Base-by-base conservation (phyloP, 2,329 filamentous ascomycete species). In the Anisogramma anomala region DNA sequence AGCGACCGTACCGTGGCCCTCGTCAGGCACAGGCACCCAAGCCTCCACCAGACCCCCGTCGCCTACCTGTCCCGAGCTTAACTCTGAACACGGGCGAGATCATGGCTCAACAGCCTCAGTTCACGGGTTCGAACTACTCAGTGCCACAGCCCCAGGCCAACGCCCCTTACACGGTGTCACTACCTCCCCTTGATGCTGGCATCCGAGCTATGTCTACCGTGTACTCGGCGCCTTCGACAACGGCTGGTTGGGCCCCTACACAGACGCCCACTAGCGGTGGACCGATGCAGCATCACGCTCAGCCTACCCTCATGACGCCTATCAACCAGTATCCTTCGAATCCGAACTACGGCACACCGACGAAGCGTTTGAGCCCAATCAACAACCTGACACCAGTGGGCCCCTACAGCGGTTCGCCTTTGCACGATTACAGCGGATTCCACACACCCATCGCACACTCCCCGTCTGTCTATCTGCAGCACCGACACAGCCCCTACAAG, bases 401-500 rank as follows among this genome's bases (percentile, higher is more conserved):
- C 3, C 66, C 66, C 6, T 80, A 78, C 25, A 68, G 66, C 8
- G 68, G 69, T 0, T 87, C 85, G 1, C 77, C 77, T 0, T 58
- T 82, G n/a, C 72, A 71, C n/a, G 74, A 78, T 13, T 82, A 73
- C 39, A 72, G 74, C 2, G 61, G 66, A 9, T 64, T 71, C 9
- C 72, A 77, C 39, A 75, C 78, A 7, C 79, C 82, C 5, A 75
- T 77, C 33, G 81, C 84, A 23, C 74, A 91, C 49, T 96, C 91
- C 23, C 89, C 89, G 1, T 88, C 84, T 9, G 77, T 85, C 54
- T 93, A 93, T 61, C 69, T 95, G 27, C 82, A 84, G 54, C 85
- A 94, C 57, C 77, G 91, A 42, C 80, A 84, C 48, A 96, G 89
- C 41, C 91, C 91, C 3, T 96, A 96, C 62, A 84, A 86, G 49